Base-by-base conservation (phyloP, 129 eudicot genomes). In the Helichrysum umbraculigerum region DNA sequence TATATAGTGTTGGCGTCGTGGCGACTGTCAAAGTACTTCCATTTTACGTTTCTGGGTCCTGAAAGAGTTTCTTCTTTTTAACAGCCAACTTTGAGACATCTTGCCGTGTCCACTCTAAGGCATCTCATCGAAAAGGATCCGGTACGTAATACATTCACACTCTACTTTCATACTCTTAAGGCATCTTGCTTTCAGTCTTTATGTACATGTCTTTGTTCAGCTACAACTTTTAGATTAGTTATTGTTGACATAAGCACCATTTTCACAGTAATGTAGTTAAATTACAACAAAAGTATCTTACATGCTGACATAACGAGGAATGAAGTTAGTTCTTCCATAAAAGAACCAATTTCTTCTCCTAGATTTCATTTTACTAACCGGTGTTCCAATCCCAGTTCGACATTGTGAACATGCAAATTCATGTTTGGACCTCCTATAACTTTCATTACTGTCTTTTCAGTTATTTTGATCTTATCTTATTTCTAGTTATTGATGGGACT, bases 51-150 rank as follows among this genome's bases (percentile, higher is more conserved):
- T 32, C 29, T 72, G 72, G 54, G 73, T 42, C 29, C 69, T 83
- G 29, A 80, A 80, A 77, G 57, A 28, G 76, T 83, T 76, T 67
- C 60, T 71, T 59, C 42, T 69, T 79, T 76, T 71, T 71, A 64
- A 77, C 93, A 94, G 98, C 98, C 98, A 75, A 87, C 89, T 67
- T 78, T 94, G 81, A 86, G 98, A 84, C 91, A 87, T 89, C 85
- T 94, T 70, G 93, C 98, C 63, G 85, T 94, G 70, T 84, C 96
- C 59, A 94, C 98, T 80, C 86, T 94, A 75, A 89, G 97, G 29
- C 98, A 94, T 88, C 97, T 94, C 72, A 91, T 94, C 63, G 98
- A 94, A 77, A 94, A 89, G 84, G 98, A 94, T 79, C 91, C 97
- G 78, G 98, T 94, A 28, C 76, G 96, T 77, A 56, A 34, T 54